phyloP scores from a whole-genome alignment of 75 land plant genomes.

The Sequoiadendron giganteum region DNA sequence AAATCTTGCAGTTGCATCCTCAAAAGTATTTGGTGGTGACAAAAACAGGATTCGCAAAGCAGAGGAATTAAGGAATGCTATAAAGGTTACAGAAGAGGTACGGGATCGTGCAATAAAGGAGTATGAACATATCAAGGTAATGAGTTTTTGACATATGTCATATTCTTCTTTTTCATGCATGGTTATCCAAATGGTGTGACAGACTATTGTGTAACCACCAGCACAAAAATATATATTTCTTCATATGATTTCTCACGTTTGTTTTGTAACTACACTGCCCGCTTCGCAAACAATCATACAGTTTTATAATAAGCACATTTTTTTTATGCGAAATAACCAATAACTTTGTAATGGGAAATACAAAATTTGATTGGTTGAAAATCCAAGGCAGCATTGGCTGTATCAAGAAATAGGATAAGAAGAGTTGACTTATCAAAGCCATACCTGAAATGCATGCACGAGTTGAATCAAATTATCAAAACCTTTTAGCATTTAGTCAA shows the following conservation, averaged over 20 bases:
- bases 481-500: no score
- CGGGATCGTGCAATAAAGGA: constrained; percentile 35
- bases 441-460: no score
- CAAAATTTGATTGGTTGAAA: no score
- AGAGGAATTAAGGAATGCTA: constrained; percentile 38
- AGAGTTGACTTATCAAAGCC: no score
- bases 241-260: background rate
- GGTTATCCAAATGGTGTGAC: background rate
- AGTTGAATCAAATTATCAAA: no score
- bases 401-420: no score
- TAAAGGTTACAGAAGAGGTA: constrained; percentile 37
- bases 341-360: no score
- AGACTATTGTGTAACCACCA: background rate
- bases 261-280: background rate
- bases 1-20: constrained; percentile 35
- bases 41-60: constrained; percentile 36
- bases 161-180: background rate
- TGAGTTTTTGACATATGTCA: background rate
- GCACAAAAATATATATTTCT: background rate
- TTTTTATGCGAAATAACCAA: background rate
- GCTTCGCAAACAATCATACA: background rate
- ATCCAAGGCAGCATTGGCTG: no score
- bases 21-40: constrained; percentile 48
- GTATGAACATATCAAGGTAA: constrained; percentile 52
- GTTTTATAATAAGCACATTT: background rate